A percentile compares a stretch with the other conserved stretches of the same genome.
Conservation (phyloP, 257 asterid genomes). For the Pogostemon cablin region DNA sequence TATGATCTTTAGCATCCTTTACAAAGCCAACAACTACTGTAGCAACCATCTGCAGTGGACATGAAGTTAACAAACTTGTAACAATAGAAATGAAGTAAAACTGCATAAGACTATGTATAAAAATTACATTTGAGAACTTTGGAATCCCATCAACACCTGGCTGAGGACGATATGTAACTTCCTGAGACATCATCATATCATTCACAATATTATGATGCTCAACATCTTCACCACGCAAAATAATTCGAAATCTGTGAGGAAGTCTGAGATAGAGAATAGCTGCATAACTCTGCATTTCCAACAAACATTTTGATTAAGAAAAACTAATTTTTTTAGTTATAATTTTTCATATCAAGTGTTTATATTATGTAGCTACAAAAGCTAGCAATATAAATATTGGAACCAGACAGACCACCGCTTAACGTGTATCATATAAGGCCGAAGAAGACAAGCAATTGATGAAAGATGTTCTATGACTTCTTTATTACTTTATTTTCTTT, state of each 20-base stretch:
- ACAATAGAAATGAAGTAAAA: conserved; percentile 12
- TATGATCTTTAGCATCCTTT: conserved; percentile 88
- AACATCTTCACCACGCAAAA: conserved; percentile 89
- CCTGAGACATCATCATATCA: conserved; percentile 99
- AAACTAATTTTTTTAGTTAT: background rate
- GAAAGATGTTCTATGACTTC: too few species aligned
- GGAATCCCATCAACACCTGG: conserved; percentile 71
- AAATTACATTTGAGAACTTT: conserved; percentile 64
- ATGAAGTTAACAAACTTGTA: conserved; percentile 27
- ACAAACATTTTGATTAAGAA: conserved; percentile 25
- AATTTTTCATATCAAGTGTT: background rate
- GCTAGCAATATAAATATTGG: background rate
- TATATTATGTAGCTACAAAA: background rate
- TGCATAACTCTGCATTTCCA: conserved; percentile 78
- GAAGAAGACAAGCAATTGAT: too few species aligned
- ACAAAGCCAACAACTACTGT: conserved; percentile 92
- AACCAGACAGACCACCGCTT: background rate
- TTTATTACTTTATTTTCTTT: too few species aligned
- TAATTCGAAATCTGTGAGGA: conserved; percentile 82
- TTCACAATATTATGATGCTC: conserved; percentile 93
- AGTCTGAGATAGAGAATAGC: conserved; percentile 93
- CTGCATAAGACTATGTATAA: conserved; percentile 13
- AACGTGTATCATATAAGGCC: too few species aligned
- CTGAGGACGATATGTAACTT: conserved; percentile 88
- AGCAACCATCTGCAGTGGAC: conserved; percentile 71